phyloP scores from a whole-genome alignment of 169 alveolate species.

The Eimeria necatrix region DNA sequence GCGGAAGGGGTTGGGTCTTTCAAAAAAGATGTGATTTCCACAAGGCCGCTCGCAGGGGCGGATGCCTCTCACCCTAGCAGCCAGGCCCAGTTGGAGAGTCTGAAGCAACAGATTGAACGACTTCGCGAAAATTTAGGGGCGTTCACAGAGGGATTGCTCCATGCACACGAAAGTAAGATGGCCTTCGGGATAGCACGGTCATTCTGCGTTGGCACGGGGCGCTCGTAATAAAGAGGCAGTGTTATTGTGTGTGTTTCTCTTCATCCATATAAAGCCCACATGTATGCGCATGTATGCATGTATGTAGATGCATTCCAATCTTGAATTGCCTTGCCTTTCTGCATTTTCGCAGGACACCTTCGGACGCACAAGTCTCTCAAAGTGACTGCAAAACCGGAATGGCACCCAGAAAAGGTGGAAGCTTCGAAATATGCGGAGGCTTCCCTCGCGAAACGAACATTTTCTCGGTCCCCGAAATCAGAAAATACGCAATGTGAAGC shows the following conservation, averaged over 20 bases:
- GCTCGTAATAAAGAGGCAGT: not conserved
- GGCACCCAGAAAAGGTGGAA: constrained; percentile 15
- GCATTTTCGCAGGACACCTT: constrained; percentile 25
- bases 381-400: not conserved
- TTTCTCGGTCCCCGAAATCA: not conserved
- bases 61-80: constrained; percentile 37
- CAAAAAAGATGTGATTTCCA: not conserved
- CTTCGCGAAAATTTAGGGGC: constrained; percentile 51
- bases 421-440: constrained; percentile 32
- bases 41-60: not conserved
- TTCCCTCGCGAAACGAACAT: not conserved
- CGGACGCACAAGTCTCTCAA: not conserved
- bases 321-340: not conserved
- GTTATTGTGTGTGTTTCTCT: not conserved
- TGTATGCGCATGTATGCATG: not conserved
- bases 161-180: constrained; percentile 61
- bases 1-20: not conserved
- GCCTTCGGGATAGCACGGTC: not conserved
- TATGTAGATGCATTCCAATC: not conserved
- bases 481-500: not conserved
- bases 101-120: constrained; percentile 24
- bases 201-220: not conserved
- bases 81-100: constrained; percentile 54
- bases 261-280: not conserved
- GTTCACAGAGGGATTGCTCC: constrained; percentile 62